Conservation (phyloP, 176 grass and related monocot species). For the Alopecurus myosuroides region DNA sequence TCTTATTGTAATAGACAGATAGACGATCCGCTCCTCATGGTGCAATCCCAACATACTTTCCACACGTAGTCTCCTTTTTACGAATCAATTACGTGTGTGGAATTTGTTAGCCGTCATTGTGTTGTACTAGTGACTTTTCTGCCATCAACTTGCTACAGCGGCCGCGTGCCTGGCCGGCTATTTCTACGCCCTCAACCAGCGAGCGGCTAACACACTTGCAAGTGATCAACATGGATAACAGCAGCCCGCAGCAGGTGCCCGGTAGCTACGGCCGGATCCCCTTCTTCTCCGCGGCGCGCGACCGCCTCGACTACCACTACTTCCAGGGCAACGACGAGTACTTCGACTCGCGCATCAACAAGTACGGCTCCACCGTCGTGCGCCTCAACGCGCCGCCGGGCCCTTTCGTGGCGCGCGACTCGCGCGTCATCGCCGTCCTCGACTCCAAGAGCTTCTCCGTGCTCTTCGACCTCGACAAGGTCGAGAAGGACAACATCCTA, state of each 20-base stretch:
- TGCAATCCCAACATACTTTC: no score
- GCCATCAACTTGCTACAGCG: no score
- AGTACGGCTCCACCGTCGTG: constrained; percentile 52
- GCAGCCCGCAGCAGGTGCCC: not conserved
- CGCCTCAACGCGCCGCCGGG: constrained; percentile 52
- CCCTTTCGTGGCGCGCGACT: constrained; percentile 42
- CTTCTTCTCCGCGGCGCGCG: constrained; percentile 33
- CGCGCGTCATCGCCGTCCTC: constrained; percentile 47
- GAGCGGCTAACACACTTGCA: no score
- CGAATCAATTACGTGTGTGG: no score
- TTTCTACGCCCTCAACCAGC: no score
- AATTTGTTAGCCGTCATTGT: no score
- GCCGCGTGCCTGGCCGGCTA: no score
- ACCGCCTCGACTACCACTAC: constrained; percentile 70
- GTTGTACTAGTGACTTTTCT: no score
- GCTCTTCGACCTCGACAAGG: constrained; percentile 58
- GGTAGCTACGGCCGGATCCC: constrained; percentile 35
- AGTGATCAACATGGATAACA: no score
- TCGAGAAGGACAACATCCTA: constrained; percentile 58
- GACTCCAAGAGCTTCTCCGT: constrained; percentile 62
- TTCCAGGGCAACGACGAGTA: constrained; percentile 50
- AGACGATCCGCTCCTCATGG: no score
- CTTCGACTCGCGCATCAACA: constrained; percentile 45
- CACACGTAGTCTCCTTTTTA: no score
- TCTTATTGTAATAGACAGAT: no score